phyloP scores from a whole-genome alignment of 202 grass and related monocot species.

The Tripidium arundinaceum region DNA sequence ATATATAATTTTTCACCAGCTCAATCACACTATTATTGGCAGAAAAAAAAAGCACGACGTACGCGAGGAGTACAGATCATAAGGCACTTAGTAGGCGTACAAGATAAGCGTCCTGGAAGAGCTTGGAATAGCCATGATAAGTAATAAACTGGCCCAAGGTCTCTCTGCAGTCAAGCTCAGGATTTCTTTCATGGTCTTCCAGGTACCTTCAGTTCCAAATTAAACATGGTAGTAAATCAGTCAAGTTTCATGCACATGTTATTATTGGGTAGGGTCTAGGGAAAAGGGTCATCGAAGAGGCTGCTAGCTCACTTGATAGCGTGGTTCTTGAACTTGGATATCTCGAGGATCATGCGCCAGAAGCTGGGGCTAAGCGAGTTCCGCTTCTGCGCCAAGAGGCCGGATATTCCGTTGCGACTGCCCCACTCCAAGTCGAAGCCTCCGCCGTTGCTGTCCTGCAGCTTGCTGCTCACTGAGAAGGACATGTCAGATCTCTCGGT shows the following conservation, averaged over 20 bases:
- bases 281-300: too few species aligned
- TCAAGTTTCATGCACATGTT: too few species aligned
- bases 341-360: conserved; percentile 63
- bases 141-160: conserved; percentile 71
- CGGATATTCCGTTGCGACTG: conserved; percentile 48
- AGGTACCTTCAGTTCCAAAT: conserved; percentile 44
- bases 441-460: neutral
- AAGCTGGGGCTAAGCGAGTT: conserved; percentile 67
- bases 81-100: neutral
- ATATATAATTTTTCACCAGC: too few species aligned
- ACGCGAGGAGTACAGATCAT: too few species aligned
- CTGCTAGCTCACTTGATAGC: conserved; percentile 36
- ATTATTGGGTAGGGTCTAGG: too few species aligned
- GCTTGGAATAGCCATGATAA: conserved; percentile 62
- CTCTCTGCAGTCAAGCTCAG: conserved; percentile 56
- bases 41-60: too few species aligned
- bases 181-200: conserved; percentile 56
- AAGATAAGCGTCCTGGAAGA: conserved; percentile 75
- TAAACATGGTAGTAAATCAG: neutral
- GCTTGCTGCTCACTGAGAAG: conserved; percentile 58
- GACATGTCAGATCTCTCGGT: conserved; percentile 82
- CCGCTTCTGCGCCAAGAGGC: conserved; percentile 60
- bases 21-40: too few species aligned
- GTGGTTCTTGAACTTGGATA: conserved; percentile 61
- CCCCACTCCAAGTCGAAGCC: conserved; percentile 81